Percentiles rank a stretch among this genome's conserved stretches.
These are phyloP conservation scores for Trichoderma arundinaceum DNA, from an alignment of 2,329 filamentous ascomycete genomes.

Conservation along the genomic window DNA sequence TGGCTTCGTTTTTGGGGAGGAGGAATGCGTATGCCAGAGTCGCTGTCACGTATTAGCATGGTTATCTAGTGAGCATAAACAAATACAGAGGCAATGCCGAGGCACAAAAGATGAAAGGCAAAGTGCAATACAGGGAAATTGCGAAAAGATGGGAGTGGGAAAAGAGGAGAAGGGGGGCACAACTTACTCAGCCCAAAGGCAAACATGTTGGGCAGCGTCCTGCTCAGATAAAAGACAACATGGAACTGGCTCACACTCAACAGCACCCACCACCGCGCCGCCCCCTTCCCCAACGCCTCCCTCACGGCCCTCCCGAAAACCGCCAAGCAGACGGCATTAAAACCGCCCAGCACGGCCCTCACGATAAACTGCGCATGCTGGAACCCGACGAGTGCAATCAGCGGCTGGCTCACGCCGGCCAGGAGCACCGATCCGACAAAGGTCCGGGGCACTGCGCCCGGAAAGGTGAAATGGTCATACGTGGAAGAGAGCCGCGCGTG, in stretches of 20 bases:
- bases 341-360: slow-evolving; percentile 75
- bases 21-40: slow-evolving; percentile 66
- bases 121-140: too few relatives aligned
- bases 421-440: slow-evolving; percentile 83
- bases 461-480: slow-evolving; percentile 91
- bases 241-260: slow-evolving; percentile 89
- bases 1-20: slow-evolving; percentile 43
- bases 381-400: slow-evolving; percentile 63
- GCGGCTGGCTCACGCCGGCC: slow-evolving; percentile 72
- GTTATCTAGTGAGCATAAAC: not conserved
- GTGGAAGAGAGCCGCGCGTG: slow-evolving; percentile 59
- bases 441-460: slow-evolving; percentile 88
- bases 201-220: slow-evolving; percentile 95
- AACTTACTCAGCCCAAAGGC: slow-evolving; percentile 82
- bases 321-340: slow-evolving; percentile 73
- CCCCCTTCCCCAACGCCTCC: slow-evolving; percentile 69
- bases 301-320: slow-evolving; percentile 68
- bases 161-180: not conserved
- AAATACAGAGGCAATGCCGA: not conserved
- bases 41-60: slow-evolving; percentile 51
- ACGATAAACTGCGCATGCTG: slow-evolving; percentile 66
- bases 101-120: not conserved
- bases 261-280: slow-evolving; percentile 78
- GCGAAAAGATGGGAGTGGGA: too few relatives aligned
- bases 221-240: slow-evolving; percentile 86